phyloP scores from a whole-genome alignment of 2,329 filamentous ascomycete species.

The Verruconis gallopava region DNA sequence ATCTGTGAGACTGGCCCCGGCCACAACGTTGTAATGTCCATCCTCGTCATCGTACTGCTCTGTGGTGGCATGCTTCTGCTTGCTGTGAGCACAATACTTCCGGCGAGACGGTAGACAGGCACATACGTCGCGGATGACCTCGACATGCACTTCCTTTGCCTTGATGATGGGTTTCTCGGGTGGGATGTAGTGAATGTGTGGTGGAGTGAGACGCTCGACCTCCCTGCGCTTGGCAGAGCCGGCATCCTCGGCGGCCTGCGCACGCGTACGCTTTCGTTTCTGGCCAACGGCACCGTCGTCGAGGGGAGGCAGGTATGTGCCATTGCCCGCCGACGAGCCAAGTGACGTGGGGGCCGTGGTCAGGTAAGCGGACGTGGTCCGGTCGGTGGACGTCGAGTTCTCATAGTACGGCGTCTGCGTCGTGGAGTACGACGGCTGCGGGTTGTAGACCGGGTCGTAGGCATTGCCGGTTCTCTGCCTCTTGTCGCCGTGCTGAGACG shows the following conservation, averaged over 20 bases:
- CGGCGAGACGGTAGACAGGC: background rate
- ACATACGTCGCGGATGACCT: slow-evolving; percentile 46
- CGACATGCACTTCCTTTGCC: slow-evolving; percentile 51
- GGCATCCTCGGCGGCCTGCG: slow-evolving; percentile 66
- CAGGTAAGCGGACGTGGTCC: slow-evolving; percentile 66
- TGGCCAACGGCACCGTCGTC: slow-evolving; percentile 58
- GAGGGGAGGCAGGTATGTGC: slow-evolving; percentile 39
- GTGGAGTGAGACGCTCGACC: slow-evolving; percentile 47
- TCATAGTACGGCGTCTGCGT: slow-evolving; percentile 59
- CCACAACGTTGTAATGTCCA: slow-evolving; percentile 88
- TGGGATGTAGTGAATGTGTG: slow-evolving; percentile 61
- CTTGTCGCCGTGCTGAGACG: slow-evolving; percentile 43
- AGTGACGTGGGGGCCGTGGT: slow-evolving; percentile 85
- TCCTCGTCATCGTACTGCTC: slow-evolving; percentile 90
- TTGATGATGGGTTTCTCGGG: slow-evolving; percentile 84
- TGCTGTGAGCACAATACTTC: background rate
- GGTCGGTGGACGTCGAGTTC: slow-evolving; percentile 63
- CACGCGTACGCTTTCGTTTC: slow-evolving; percentile 80
- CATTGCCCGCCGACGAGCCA: slow-evolving; percentile 50
- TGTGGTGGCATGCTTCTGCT: slow-evolving; percentile 36
- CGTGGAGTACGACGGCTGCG: slow-evolving; percentile 54
- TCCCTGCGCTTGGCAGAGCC: slow-evolving; percentile 53
- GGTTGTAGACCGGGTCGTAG: slow-evolving; percentile 62
- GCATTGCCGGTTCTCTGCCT: slow-evolving; percentile 56
- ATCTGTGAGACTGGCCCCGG: slow-evolving; percentile 74